Conservation (phyloP, 2,329 filamentous ascomycete species). For the Metarhizium album region DNA sequence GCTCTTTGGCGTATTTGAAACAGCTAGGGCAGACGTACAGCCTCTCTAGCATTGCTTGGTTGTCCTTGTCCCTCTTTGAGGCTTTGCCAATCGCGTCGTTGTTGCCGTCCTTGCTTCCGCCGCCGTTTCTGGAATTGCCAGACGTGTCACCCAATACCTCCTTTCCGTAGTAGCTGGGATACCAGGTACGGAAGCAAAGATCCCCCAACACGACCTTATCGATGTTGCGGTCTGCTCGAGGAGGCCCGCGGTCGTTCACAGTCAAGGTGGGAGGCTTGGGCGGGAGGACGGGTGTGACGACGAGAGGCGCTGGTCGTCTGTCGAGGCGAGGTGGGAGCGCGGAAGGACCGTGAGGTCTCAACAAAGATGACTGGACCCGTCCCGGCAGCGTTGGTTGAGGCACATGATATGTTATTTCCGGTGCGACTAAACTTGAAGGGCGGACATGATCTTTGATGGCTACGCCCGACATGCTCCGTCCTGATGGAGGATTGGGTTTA, state of each 20-base stretch:
- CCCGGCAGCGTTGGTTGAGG: slow-evolving; percentile 21
- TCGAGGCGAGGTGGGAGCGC: slow-evolving; percentile 20
- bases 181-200: slow-evolving; percentile 81
- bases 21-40: slow-evolving; percentile 87
- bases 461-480: slow-evolving; percentile 4
- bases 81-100: slow-evolving; percentile 18
- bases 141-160: slow-evolving; percentile 48
- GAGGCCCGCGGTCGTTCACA: slow-evolving; percentile 23
- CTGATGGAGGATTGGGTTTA: neutral
- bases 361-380: slow-evolving; percentile 18
- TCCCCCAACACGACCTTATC: slow-evolving; percentile 79
- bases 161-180: slow-evolving; percentile 79
- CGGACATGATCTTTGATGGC: slow-evolving; percentile 16
- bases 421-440: slow-evolving; percentile 25
- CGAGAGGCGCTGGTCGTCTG: slow-evolving; percentile 15
- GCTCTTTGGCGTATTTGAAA: slow-evolving; percentile 76
- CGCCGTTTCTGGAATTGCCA: slow-evolving; percentile 15
- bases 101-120: slow-evolving; percentile 16
- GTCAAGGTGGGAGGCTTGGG: slow-evolving; percentile 23
- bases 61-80: slow-evolving; percentile 24
- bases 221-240: slow-evolving; percentile 60
- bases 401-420: slow-evolving; percentile 30
- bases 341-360: slow-evolving; percentile 23
- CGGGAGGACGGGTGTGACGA: slow-evolving; percentile 22
- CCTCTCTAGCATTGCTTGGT: slow-evolving; percentile 44